Conservation (phyloP, 768 basidiomycete species). For the Kondoa malvinella region DNA sequence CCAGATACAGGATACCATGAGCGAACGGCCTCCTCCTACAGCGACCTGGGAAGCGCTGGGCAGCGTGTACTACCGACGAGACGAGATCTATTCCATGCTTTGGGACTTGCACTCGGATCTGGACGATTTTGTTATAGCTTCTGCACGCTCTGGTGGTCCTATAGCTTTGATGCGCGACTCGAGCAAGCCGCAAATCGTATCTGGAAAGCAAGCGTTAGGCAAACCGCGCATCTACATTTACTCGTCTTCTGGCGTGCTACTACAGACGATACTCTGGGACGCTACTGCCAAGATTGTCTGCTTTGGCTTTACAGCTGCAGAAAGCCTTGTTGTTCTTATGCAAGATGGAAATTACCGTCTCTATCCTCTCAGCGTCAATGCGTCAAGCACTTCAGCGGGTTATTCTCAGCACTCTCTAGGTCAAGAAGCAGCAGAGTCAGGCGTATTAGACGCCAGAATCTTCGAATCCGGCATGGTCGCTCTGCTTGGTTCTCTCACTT, state of each 20-base stretch:
- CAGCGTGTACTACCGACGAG: constrained; percentile 61
- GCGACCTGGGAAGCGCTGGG: constrained; percentile 31
- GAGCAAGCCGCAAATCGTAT: constrained; percentile 42
- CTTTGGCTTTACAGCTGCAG: constrained; percentile 38
- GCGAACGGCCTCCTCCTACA: not conserved
- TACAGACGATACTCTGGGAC: constrained; percentile 50
- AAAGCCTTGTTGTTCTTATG: constrained; percentile 64
- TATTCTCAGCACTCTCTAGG: constrained; percentile 75
- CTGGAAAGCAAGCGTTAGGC: constrained; percentile 39
- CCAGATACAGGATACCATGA: too few species aligned
- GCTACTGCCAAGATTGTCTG: constrained; percentile 55
- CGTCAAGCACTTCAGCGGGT: constrained; percentile 47
- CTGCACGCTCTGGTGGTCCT: constrained; percentile 73
- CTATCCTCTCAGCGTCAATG: constrained; percentile 35
- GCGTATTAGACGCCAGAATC: constrained; percentile 67
- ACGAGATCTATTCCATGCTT: constrained; percentile 64
- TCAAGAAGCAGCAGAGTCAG: constrained; percentile 53
- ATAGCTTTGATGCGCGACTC: constrained; percentile 77
- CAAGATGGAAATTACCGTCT: constrained; percentile 83
- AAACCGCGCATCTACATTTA: constrained; percentile 75
- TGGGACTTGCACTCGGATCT: constrained; percentile 56
- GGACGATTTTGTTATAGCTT: constrained; percentile 59
- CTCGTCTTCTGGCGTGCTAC: constrained; percentile 60
- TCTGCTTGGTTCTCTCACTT: constrained; percentile 52
- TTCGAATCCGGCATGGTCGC: constrained; percentile 78